These are phyloP conservation scores for Xerocomellus amylosporus DNA, from an alignment of 768 basidiomycete species.

Conservation along the genomic window DNA sequence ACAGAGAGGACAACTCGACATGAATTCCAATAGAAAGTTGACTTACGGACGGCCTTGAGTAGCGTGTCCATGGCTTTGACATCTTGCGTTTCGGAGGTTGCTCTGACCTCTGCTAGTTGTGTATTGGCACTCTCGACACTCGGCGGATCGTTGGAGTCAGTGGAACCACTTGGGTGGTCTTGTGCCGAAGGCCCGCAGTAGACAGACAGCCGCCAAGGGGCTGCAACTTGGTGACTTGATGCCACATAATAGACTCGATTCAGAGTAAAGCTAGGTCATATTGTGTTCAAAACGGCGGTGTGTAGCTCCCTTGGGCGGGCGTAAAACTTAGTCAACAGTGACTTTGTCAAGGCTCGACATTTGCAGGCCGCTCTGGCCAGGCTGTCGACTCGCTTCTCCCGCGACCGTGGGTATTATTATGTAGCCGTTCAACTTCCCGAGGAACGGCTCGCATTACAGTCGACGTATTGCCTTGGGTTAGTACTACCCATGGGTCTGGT, in stretches of 20 bases:
- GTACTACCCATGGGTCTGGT: conserved; percentile 1
- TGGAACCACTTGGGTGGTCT: not conserved
- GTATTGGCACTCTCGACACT: not conserved
- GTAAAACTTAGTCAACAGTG: too few species aligned
- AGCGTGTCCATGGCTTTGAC: conserved; percentile 56
- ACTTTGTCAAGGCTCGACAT: too few species aligned
- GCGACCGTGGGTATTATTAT: too few species aligned
- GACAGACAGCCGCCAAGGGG: not conserved
- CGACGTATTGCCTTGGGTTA: not conserved
- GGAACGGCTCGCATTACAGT: too few species aligned
- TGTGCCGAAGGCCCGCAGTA: not conserved
- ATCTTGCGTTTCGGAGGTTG: conserved; percentile 53
- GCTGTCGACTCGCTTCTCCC: too few species aligned
- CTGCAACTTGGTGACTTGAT: not conserved
- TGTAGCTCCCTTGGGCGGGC: too few species aligned
- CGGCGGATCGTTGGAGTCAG: not conserved
- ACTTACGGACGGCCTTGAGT: conserved; percentile 57
- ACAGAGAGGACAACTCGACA: not conserved
- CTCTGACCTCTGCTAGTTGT: conserved; percentile 15
- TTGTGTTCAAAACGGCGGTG: too few species aligned
- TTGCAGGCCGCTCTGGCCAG: too few species aligned
- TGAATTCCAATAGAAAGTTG: not conserved
- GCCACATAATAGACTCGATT: conserved; percentile 30
- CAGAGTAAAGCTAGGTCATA: not conserved
- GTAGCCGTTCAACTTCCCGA: too few species aligned